Base-by-base conservation (phyloP, 352 stramenopile species). In the Pseudoperonospora humuli region DNA sequence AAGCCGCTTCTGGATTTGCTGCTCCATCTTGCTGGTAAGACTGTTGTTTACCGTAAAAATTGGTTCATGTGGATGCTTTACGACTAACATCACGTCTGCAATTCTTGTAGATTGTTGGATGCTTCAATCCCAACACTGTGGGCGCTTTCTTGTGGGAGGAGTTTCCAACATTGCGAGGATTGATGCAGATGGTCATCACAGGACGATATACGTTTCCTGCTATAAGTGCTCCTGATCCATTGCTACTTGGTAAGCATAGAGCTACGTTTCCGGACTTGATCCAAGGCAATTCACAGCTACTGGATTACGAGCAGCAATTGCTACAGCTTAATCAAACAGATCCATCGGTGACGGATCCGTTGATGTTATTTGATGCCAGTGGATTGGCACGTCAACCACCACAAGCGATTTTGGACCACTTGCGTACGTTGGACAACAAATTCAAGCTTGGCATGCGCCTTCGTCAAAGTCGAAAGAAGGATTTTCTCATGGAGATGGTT, bases 401-500 rank as follows among this genome's bases (percentile, higher is more conserved):
- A 14, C 57, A 66, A 24, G 72, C 74, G 8, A 83, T 91, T 51
- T 54, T 93, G 23, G 74, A 88, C 18, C 78, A 93, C 24, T 46
- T 93, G 13, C 68, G 67, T 34, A 72, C 62, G 7, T 45, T 91
- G 1, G 72, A 91, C 37, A 66, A 51, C 27, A 86, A 84, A 33
- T 86, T 89, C 31, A 80, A 78, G 27, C 72, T 93, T 7, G 81
- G 81, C 8, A 71, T 77, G 28, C 76, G 81, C 18, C 64, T 93
- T 48, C 81, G 81, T 2, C 75, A 91, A 45, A 86, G 72, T 34
- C 70, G 81, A 25, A 68, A 64, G 27, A 81, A 71, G 14, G 81
- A 91, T 36, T 93, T 93, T 31, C 45, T 93, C 1, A 93, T 90
- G 75, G 77, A 91, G 35, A 93, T 93, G 81, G 78, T 93, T 17